phyloP scores from a whole-genome alignment of 1,139 yeast genomes.

The Debaryomyces subglobosus region DNA sequence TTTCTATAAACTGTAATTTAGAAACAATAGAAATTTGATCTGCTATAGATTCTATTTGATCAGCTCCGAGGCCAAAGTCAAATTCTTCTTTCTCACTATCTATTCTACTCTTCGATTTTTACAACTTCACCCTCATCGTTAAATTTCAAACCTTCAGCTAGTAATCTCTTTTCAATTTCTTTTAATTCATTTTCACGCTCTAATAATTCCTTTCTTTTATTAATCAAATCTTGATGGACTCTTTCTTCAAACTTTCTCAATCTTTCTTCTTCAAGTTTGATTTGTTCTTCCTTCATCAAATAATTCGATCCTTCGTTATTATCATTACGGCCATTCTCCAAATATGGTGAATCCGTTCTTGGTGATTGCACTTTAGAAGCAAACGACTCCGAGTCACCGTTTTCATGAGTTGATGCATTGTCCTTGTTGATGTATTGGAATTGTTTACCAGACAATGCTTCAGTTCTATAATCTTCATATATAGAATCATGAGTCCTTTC shows the following conservation, averaged over 20 bases:
- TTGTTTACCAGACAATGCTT: slow-evolving; percentile 54
- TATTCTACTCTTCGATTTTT: slow-evolving; percentile 24
- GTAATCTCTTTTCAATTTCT: slow-evolving; percentile 76
- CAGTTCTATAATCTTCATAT: slow-evolving; percentile 76
- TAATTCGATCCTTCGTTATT: slow-evolving; percentile 46
- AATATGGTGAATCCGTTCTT: slow-evolving; percentile 3
- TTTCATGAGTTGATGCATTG: slow-evolving; percentile 7
- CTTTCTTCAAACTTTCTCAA: slow-evolving; percentile 78
- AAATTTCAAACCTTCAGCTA: slow-evolving; percentile 55
- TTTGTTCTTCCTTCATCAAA: slow-evolving; percentile 76
- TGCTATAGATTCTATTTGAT: slow-evolving; percentile 1
- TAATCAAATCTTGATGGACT: slow-evolving; percentile 85
- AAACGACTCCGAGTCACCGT: slow-evolving; percentile 9
- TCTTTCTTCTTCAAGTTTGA: slow-evolving; percentile 78
- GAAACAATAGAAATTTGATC: slow-evolving; percentile 6
- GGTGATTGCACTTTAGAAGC: slow-evolving; percentile 7
- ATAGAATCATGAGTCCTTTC: slow-evolving; percentile 67
- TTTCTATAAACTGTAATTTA: slow-evolving; percentile 6
- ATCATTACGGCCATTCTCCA: slow-evolving; percentile 5
- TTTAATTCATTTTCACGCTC: slow-evolving; percentile 88
- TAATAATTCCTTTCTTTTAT: slow-evolving; percentile 80
- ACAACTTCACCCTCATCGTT: slow-evolving; percentile 48
- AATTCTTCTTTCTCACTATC: background rate
- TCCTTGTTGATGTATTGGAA: slow-evolving; percentile 41
- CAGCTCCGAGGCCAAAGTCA: background rate